phyloP scores from a whole-genome alignment of 805 yeast species.

The Candida schatavii region DNA sequence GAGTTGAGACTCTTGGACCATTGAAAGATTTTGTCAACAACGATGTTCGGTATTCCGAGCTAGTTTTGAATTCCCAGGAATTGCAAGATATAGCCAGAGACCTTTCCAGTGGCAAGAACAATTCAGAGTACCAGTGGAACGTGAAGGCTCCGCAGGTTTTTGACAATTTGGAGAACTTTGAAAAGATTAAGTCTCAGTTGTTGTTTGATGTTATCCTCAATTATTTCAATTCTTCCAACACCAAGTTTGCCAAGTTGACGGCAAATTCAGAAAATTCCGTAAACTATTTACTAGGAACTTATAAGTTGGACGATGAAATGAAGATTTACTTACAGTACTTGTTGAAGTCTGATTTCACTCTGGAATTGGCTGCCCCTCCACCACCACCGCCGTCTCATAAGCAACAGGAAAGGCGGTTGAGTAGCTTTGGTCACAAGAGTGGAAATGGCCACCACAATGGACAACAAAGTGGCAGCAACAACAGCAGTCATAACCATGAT shows the following conservation, averaged over 20 bases:
- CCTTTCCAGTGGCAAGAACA: slow-evolving; percentile 13
- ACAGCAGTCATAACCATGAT: slow-evolving; percentile 2
- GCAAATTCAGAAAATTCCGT: slow-evolving; percentile 58
- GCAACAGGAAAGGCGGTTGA: slow-evolving; percentile 3
- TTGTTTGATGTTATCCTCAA: slow-evolving; percentile 63
- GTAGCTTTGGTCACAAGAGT: background rate
- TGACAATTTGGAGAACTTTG: slow-evolving; percentile 71
- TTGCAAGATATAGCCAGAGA: slow-evolving; percentile 34
- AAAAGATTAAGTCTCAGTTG: slow-evolving; percentile 53
- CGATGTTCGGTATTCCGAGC: slow-evolving; percentile 55
- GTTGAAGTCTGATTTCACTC: slow-evolving; percentile 21
- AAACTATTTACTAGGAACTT: slow-evolving; percentile 55
- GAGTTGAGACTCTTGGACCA: slow-evolving; percentile 54
- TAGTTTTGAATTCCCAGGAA: slow-evolving; percentile 47
- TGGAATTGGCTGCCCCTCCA: slow-evolving; percentile 5
- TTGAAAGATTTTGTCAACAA: slow-evolving; percentile 51
- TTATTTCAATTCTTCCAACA: slow-evolving; percentile 44
- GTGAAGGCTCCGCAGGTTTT: slow-evolving; percentile 74
- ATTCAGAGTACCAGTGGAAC: slow-evolving; percentile 62
- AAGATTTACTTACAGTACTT: slow-evolving; percentile 32
- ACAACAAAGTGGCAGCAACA: slow-evolving; percentile 1
- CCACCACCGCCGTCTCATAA: slow-evolving; percentile 2
- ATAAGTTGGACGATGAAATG: slow-evolving; percentile 38
- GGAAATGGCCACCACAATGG: slow-evolving; percentile 1
- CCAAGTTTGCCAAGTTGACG: slow-evolving; percentile 21